Conservation (phyloP, 1,139 yeast species). For the Hansenula sp. region DNA sequence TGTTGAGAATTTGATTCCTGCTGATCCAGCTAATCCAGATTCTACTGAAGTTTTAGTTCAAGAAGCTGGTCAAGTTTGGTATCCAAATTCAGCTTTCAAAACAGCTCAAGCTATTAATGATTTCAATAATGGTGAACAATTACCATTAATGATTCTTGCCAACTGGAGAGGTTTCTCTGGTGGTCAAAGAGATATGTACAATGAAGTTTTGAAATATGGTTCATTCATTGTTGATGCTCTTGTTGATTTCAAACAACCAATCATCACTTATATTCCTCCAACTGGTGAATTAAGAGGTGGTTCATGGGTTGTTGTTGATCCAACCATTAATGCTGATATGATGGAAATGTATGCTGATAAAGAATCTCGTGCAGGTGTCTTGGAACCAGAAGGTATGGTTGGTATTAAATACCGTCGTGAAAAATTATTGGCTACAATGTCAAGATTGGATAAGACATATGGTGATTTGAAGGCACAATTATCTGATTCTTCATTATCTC, state of each 20-base stretch:
- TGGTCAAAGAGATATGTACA: conserved; percentile 99
- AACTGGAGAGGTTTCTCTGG: conserved; percentile 99
- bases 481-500: conserved; percentile 44
- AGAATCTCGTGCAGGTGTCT: conserved; percentile 96
- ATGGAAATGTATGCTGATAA: conserved; percentile 99
- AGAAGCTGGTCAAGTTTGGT: conserved; percentile 99
- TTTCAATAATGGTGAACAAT: conserved; percentile 95
- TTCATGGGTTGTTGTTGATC: conserved; percentile 99
- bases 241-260: conserved; percentile 94
- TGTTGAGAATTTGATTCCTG: conserved; percentile 87
- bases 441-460: conserved; percentile 78
- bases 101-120: conserved; percentile 98
- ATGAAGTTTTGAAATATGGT: conserved; percentile 95
- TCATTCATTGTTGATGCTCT: conserved; percentile 95
- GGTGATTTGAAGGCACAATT: conserved; percentile 61
- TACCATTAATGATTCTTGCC: conserved; percentile 95
- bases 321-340: conserved; percentile 92
- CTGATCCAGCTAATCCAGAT: conserved; percentile 97
- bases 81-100: conserved; percentile 98
- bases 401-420: conserved; percentile 96
- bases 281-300: conserved; percentile 99
- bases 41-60: conserved; percentile 84
- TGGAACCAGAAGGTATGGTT: conserved; percentile 99
- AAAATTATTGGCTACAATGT: conserved; percentile 84
- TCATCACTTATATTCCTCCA: conserved; percentile 95